Conservation (phyloP, 805 yeast genomes). For the Jamesozyma piceae region DNA sequence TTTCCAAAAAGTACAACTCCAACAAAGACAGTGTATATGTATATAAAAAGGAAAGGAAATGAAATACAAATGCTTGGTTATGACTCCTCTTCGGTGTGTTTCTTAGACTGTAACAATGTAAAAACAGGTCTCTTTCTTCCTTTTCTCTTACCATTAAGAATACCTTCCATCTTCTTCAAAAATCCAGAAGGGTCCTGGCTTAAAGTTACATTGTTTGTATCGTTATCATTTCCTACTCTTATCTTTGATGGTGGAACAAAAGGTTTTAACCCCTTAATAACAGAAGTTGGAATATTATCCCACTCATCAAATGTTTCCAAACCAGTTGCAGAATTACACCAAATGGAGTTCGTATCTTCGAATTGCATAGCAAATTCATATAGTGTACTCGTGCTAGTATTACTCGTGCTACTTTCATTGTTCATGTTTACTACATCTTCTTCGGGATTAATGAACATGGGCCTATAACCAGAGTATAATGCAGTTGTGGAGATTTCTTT, state of each 20-base stretch:
- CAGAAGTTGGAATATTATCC: conserved; percentile 28
- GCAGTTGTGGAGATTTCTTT: conserved; percentile 18
- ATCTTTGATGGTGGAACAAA: conserved; percentile 25
- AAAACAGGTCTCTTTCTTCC: conserved; percentile 28
- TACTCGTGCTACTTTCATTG: neutral
- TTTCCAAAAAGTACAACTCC: no score
- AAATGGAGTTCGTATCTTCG: conserved; percentile 16
- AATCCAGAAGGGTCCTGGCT: conserved; percentile 4
- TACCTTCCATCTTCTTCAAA: conserved; percentile 2
- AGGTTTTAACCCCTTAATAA: conserved; percentile 26
- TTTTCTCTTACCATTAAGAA: conserved; percentile 6
- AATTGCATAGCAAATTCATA: conserved; percentile 26
- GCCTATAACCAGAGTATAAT: conserved; percentile 28
- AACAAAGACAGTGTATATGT: no score
- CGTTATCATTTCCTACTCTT: neutral
- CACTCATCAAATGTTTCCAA: conserved; percentile 29
- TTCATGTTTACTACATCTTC: neutral
- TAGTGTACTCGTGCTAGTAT: conserved; percentile 13
- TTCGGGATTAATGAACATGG: conserved; percentile 17
- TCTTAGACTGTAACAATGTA: conserved; percentile 16
- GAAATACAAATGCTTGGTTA: no score
- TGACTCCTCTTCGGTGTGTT: no score
- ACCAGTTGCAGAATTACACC: conserved; percentile 33
- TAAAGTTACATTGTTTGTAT: neutral
- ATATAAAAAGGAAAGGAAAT: no score